Base-by-base conservation (phyloP, 257 asterid species). In the Forsythia suspensa region DNA sequence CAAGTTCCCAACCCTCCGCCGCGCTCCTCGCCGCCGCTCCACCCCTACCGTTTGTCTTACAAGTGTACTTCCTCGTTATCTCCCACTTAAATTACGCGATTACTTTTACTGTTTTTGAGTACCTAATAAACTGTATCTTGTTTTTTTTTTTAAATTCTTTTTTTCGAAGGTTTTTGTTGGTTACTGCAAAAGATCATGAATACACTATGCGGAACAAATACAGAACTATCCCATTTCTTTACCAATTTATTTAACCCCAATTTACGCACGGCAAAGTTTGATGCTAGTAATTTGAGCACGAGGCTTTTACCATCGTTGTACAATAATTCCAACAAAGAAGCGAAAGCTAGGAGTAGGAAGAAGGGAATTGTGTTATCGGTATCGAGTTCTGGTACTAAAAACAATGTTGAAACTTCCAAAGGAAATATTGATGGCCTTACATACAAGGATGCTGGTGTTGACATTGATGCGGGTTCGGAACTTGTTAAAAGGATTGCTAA, bases 391-490 rank as follows among this genome's bases (percentile, higher is more conserved):
- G 72, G 74, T 80, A 80, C 78, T 34, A 77, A 48, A 72, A 83
- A 59, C 72, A 84, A 21, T 51, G 82, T 46, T 8, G 80, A 74
- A 79, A 75, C 78, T 70, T 77, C 74, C 21, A 81, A 77, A 38
- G 87, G 71, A 57, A 86, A 76, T 70, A 82, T 84, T 4, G 83
- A 84, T 38, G 81, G 87, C 52, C 92, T 95, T 73, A 95, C 98
- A 1, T 95, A 95, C 80, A 95, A 93, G 85, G 98, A 85, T 72
- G 96, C 99, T 8, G 99, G 99, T 42, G 99, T 95, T 41, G 98
- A 95, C 84, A 95, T 95, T 51, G 98, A 95, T 86, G 97, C 99
- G 6, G 99, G 99, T 44, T 83, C 99, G 9, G 99, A 95, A 85
- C 97, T 95, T 72, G 99, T 95, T 57, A 77, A 77, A 84, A 88